Percentiles rank a stretch among this genome's conserved stretches.
Conservation (phyloP, 108 stramenopile genomes). For the Chaetoceros tenuissimus region DNA sequence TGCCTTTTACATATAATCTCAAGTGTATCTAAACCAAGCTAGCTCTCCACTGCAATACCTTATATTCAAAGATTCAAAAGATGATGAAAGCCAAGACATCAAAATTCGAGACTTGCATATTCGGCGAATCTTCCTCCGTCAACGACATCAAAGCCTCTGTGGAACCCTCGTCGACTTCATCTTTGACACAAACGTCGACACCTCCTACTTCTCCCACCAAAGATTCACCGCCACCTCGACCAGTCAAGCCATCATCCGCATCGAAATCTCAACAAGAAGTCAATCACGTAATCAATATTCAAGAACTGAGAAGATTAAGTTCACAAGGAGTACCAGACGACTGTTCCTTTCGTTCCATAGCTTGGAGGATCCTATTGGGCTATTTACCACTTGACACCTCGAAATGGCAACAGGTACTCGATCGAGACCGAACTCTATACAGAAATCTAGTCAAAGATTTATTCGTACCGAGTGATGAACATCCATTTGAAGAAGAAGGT, state of each 20-base stretch:
- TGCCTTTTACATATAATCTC: no score
- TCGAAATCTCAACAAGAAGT: background rate
- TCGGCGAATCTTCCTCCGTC: background rate
- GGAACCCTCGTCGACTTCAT: slow-evolving; percentile 2
- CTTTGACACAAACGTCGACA: slow-evolving; percentile 8
- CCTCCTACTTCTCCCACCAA: background rate
- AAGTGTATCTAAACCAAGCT: no score
- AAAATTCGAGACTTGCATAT: background rate
- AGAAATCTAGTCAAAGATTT: slow-evolving; percentile 37
- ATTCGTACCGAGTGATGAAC: slow-evolving; percentile 25
- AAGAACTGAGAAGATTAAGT: slow-evolving; percentile 41
- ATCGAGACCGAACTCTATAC: slow-evolving; percentile 46
- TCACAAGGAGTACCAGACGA: slow-evolving; percentile 54
- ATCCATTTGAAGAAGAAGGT: background rate
- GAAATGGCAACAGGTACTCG: slow-evolving; percentile 40
- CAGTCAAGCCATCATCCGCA: background rate
- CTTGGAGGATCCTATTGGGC: slow-evolving; percentile 69
- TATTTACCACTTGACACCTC: slow-evolving; percentile 44
- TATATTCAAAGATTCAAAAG: no score
- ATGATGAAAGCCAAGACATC: background rate
- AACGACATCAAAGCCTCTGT: background rate
- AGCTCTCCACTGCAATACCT: no score
- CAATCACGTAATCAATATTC: slow-evolving; percentile 42
- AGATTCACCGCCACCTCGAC: background rate
- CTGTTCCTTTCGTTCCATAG: slow-evolving; percentile 53